Evolutionary conservation across 805 yeast genomes (phyloP).

Genomic region (Lipomyces spencermartinsiae): DNA sequence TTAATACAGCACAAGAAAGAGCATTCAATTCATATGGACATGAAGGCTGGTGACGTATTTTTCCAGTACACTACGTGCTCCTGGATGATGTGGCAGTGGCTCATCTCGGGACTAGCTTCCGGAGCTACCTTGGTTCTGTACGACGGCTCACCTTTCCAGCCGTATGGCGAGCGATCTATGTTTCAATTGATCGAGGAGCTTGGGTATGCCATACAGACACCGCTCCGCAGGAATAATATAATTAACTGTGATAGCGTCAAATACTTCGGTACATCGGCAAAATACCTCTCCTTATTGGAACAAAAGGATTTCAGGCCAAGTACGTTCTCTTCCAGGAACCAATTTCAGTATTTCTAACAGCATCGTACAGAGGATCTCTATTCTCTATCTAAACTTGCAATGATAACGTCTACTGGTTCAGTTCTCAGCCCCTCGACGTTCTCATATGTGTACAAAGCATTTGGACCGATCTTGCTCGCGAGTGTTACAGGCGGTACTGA

Average conservation of each 20-base stretch:
- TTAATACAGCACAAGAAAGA: constrained; percentile 40
- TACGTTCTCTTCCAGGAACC: not conserved
- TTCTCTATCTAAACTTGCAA: constrained; percentile 23
- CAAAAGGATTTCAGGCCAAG: constrained; percentile 31
- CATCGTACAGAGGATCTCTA: constrained; percentile 11
- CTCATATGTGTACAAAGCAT: constrained; percentile 38
- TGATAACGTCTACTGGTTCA: constrained; percentile 40
- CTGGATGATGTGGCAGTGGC: constrained; percentile 44
- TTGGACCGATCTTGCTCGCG: constrained; percentile 35
- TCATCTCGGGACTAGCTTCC: constrained; percentile 40
- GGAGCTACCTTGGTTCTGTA: constrained; percentile 40
- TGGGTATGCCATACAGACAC: not conserved
- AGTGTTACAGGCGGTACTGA: constrained; percentile 42
- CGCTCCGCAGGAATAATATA: not conserved
- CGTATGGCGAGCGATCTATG: constrained; percentile 37
- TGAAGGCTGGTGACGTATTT: constrained; percentile 37
- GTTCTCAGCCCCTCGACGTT: constrained; percentile 40
- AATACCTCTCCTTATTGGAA: constrained; percentile 39
- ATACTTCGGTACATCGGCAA: constrained; percentile 41
- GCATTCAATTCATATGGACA: constrained; percentile 39
- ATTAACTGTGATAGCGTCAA: constrained; percentile 24
- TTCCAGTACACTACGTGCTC: constrained; percentile 42
- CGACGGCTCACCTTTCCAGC: constrained; percentile 41
- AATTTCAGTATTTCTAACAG: not conserved
- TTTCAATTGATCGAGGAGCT: constrained; percentile 39